These are phyloP conservation scores for Colletotrichum cordylinicola DNA, from an alignment of 2,329 filamentous ascomycete species.

Conservation along the genomic window DNA sequence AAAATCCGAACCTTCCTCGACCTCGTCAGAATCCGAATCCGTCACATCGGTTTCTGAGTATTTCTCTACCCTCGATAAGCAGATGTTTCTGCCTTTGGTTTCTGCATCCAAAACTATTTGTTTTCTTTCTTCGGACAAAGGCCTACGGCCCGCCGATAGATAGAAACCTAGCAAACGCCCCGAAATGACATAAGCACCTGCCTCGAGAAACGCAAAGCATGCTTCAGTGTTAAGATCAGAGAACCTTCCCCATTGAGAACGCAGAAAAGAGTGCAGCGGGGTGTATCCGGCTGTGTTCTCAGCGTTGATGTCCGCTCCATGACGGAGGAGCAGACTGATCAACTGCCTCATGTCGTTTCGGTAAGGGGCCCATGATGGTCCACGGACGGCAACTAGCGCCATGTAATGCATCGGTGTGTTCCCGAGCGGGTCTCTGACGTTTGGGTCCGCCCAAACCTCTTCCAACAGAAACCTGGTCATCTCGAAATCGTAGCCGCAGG, in stretches of 20 bases:
- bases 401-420: background rate
- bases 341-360: background rate
- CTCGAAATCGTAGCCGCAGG: background rate
- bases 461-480: background rate
- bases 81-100: background rate
- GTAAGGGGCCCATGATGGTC: background rate
- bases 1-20: background rate
- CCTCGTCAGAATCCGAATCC: background rate
- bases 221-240: background rate
- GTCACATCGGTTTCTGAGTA: background rate
- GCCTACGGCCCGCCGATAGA: background rate
- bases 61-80: background rate
- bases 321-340: background rate
- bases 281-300: background rate
- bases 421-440: background rate
- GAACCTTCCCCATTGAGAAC: background rate
- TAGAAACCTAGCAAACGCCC: background rate
- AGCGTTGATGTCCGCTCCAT: background rate
- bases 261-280: background rate
- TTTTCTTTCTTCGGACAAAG: background rate
- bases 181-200: background rate
- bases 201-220: background rate
- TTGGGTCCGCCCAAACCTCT: background rate
- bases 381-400: background rate
- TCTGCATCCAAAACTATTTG: background rate